Evolutionary conservation across 2,329 filamentous ascomycete species (phyloP).

Genomic region (Falciphora oryzae): DNA sequence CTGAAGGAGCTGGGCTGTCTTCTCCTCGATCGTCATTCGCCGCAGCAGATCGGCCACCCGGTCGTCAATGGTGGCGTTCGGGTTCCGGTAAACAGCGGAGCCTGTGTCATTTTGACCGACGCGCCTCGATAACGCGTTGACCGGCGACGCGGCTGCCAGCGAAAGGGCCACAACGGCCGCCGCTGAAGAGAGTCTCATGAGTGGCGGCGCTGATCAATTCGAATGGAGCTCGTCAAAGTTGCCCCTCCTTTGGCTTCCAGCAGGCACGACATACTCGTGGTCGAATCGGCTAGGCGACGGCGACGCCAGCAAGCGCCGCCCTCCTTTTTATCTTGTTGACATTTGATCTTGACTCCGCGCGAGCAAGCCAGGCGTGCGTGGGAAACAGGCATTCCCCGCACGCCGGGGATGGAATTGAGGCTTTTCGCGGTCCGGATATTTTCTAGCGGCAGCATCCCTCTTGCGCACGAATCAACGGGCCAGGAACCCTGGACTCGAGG

Average conservation of each 20-base stretch:
- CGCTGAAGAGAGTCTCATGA: not conserved
- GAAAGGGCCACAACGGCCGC: not conserved
- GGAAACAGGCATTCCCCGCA: not conserved
- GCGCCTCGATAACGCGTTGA: not conserved
- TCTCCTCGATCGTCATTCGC: constrained; percentile 70
- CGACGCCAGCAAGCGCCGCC: not conserved
- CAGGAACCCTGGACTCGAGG: not conserved
- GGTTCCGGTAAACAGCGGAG: constrained; percentile 52
- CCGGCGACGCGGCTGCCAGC: not conserved
- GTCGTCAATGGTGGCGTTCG: constrained; percentile 54
- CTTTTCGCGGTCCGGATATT: not conserved
- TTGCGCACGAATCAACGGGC: not conserved
- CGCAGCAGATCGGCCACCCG: constrained; percentile 62
- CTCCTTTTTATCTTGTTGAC: not conserved
- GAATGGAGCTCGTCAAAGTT: not conserved
- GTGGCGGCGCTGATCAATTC: not conserved
- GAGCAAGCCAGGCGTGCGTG: too few species aligned
- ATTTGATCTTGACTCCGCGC: not conserved
- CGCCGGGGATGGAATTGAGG: not conserved
- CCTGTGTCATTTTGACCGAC: not conserved
- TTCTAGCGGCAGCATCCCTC: not conserved
- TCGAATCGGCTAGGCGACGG: not conserved
- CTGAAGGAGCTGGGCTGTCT: constrained; percentile 63
- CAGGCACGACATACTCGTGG: not conserved
- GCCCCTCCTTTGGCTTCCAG: not conserved